These are phyloP conservation scores for Buxus sempervirens DNA, from an alignment of 164 flowering plant genomes.

Conservation along the genomic window DNA sequence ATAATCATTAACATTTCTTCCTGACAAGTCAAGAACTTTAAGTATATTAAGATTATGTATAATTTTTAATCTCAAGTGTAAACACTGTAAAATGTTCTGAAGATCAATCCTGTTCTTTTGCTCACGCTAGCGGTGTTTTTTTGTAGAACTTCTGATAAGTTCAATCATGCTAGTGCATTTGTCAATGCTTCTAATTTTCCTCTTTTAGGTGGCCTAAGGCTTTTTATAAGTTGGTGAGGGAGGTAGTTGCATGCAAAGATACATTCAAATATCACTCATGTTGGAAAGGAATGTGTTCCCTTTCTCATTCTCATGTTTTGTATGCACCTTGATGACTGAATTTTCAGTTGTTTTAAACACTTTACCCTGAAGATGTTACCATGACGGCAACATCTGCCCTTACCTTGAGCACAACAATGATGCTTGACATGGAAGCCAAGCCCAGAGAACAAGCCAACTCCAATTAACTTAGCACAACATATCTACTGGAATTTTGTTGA, in stretches of 20 bases:
- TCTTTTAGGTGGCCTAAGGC: constrained; percentile 75
- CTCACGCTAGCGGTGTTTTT: too few species aligned
- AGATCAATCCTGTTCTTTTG: too few species aligned
- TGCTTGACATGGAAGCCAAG: constrained; percentile 93
- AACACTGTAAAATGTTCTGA: too few species aligned
- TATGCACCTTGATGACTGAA: background rate
- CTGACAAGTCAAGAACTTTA: too few species aligned
- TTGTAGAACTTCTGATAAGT: too few species aligned
- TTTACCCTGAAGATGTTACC: constrained; percentile 79
- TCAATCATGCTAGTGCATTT: too few species aligned
- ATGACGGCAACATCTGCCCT: constrained; percentile 83
- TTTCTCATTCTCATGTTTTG: constrained; percentile 1
- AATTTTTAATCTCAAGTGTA: too few species aligned
- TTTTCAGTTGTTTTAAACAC: constrained; percentile 26
- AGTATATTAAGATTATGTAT: too few species aligned
- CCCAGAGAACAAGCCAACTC: constrained; percentile 78
- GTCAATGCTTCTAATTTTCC: background rate
- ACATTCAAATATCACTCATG: constrained; percentile 73
- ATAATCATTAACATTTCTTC: too few species aligned
- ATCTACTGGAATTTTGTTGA: constrained; percentile 97
- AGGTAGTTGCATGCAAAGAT: constrained; percentile 49
- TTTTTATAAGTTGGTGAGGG: constrained; percentile 80
- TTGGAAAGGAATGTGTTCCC: constrained; percentile 83
- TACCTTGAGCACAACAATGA: constrained; percentile 61
- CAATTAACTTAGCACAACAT: constrained; percentile 83